Conservation (phyloP, 495 filamentous ascomycete genomes). For the Sabuloglossum arenarium region DNA sequence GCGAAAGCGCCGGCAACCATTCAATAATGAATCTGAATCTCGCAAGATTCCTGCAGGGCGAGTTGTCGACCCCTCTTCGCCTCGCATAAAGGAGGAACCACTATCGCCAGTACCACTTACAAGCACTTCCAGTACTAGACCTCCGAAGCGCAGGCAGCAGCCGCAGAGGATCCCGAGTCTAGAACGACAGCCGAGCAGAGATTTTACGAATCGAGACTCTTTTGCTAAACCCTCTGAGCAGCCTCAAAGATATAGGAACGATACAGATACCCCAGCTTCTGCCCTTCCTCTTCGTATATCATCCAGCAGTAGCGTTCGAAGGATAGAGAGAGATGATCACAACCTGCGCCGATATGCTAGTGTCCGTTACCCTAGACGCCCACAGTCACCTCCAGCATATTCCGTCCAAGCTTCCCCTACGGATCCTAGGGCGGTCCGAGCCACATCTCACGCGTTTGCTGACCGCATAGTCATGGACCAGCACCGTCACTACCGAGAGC, state of each 20-base stretch:
- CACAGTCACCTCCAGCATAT: slow-evolving; percentile 12
- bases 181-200: slow-evolving; percentile 19
- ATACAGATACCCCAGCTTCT: slow-evolving; percentile 20
- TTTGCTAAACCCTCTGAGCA: neutral
- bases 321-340: slow-evolving; percentile 28
- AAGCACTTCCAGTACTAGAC: slow-evolving; percentile 6
- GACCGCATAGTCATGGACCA: slow-evolving; percentile 28
- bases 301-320: slow-evolving; percentile 22
- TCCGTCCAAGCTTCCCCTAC: slow-evolving; percentile 20
- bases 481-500: slow-evolving; percentile 36
- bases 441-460: slow-evolving; percentile 37
- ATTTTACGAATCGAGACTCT: slow-evolving; percentile 6
- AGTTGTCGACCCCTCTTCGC: slow-evolving; percentile 20
- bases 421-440: slow-evolving; percentile 28
- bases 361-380: slow-evolving; percentile 20
- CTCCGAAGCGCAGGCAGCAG: slow-evolving; percentile 27
- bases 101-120: slow-evolving; percentile 46
- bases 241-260: slow-evolving; percentile 18
- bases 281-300: slow-evolving; percentile 19
- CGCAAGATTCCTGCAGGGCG: slow-evolving; percentile 17
- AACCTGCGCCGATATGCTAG: slow-evolving; percentile 41
- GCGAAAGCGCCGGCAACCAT: slow-evolving; percentile 28
- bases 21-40: slow-evolving; percentile 14
- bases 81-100: slow-evolving; percentile 74
- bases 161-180: slow-evolving; percentile 26